These are phyloP conservation scores for Yamadazyma endophytica DNA, from an alignment of 805 yeast species.

Conservation along the genomic window DNA sequence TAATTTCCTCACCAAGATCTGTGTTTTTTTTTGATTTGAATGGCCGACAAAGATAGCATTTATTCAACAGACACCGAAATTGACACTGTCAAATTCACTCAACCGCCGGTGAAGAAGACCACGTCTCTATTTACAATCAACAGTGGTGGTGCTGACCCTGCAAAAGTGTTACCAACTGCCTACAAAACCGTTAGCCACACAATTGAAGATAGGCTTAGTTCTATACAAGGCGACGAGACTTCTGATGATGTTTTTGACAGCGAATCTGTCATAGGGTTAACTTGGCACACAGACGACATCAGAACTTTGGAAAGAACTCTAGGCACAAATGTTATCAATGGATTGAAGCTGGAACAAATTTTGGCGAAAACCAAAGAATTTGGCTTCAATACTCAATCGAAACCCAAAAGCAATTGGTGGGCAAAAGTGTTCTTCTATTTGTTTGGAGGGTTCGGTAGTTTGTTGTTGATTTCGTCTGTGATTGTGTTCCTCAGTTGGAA, in stretches of 20 bases:
- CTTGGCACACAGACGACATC: conserved; percentile 26
- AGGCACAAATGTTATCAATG: conserved; percentile 14
- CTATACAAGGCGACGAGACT: background rate
- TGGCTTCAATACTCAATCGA: conserved; percentile 36
- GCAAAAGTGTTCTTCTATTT: conserved; percentile 34
- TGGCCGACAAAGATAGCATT: too few species aligned
- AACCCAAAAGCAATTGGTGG: conserved; percentile 29
- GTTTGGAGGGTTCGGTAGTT: conserved; percentile 47
- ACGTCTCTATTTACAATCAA: conserved; percentile 5
- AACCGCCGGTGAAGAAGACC: too few species aligned
- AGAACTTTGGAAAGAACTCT: conserved; percentile 19
- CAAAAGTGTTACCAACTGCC: conserved; percentile 28
- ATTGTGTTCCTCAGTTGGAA: conserved; percentile 43
- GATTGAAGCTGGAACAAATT: conserved; percentile 17
- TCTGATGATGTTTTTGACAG: conserved; percentile 9
- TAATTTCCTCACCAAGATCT: too few species aligned
- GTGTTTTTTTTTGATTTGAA: too few species aligned
- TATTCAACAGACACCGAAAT: too few species aligned
- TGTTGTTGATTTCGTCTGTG: conserved; percentile 39
- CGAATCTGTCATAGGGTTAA: conserved; percentile 19
- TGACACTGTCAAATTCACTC: too few species aligned
- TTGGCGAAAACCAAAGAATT: conserved; percentile 13
- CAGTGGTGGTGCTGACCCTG: conserved; percentile 7
- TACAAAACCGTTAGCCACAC: conserved; percentile 36
- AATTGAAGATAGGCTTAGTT: conserved; percentile 19